A percentile compares a stretch with the other conserved stretches of the same genome.
Evolutionary conservation across 108 stramenopile species (phyloP).

Genomic region (Nannochloropsis salina): DNA sequence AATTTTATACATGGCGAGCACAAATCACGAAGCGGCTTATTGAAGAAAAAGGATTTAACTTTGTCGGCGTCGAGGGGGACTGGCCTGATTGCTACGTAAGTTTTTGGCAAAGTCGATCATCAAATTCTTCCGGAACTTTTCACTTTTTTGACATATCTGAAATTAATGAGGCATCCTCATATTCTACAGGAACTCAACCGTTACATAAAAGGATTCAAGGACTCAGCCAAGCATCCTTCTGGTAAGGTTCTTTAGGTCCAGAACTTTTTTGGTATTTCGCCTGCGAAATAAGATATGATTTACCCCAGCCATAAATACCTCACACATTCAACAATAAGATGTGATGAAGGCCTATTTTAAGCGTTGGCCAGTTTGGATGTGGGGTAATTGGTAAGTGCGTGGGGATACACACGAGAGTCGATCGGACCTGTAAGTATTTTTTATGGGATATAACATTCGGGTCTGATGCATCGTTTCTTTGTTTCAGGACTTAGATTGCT

Average conservation of each 20-base stretch:
- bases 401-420: too few species aligned
- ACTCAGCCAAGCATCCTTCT: background rate
- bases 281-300: too few species aligned
- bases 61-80: background rate
- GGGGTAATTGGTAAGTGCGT: background rate
- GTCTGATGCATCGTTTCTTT: too few species aligned
- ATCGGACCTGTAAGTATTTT: too few species aligned
- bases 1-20: background rate
- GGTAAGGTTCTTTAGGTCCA: background rate
- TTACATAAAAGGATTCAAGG: background rate
- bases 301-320: too few species aligned
- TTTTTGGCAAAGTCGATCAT: too few species aligned
- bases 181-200: background rate
- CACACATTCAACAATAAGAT: background rate
- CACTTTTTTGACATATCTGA: too few species aligned
- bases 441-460: too few species aligned
- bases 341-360: background rate
- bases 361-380: slow-evolving; percentile 6
- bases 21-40: background rate
- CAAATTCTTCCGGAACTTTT: too few species aligned
- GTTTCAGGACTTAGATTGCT: too few species aligned
- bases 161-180: too few species aligned
- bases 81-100: background rate
- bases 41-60: background rate
- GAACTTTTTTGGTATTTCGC: too few species aligned